Evolutionary conservation across 1,284 basidiomycete species (phyloP).

Genomic region (Microbotryum saponariae): DNA sequence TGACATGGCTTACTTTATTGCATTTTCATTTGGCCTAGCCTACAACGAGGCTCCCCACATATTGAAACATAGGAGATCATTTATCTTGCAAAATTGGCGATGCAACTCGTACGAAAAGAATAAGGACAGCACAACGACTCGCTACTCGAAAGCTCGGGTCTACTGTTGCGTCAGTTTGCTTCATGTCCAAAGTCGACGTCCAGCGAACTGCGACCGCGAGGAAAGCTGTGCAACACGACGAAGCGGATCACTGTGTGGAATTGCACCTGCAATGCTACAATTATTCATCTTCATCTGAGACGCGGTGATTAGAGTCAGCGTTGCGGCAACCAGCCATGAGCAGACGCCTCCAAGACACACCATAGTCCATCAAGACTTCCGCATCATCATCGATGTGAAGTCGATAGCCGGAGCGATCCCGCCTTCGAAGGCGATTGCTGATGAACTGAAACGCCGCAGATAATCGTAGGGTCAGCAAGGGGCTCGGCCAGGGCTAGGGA

Average conservation of each 20-base stretch:
- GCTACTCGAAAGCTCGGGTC: too few species aligned
- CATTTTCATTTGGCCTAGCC: too few species aligned
- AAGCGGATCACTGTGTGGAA: neutral
- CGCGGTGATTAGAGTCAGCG: neutral
- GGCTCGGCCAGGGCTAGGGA: neutral
- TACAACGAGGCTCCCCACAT: too few species aligned
- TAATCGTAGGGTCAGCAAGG: neutral
- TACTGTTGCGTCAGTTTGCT: too few species aligned
- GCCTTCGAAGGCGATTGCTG: conserved; percentile 10
- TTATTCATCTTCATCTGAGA: neutral
- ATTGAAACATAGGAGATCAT: too few species aligned
- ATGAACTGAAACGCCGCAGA: conserved; percentile 2
- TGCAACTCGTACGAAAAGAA: too few species aligned
- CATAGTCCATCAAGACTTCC: conserved; percentile 15
- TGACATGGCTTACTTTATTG: too few species aligned
- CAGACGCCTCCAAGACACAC: neutral
- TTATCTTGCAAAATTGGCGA: too few species aligned
- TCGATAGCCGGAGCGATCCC: conserved; percentile 10
- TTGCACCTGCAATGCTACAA: neutral
- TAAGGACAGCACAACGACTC: too few species aligned
- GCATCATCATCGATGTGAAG: conserved; percentile 18
- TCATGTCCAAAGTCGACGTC: too few species aligned
- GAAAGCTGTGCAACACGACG: too few species aligned
- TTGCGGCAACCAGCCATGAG: neutral
- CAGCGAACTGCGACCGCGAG: too few species aligned